These are phyloP conservation scores for Claviceps fusiformis DNA, from an alignment of 2,329 filamentous ascomycete genomes.

Conservation along the genomic window DNA sequence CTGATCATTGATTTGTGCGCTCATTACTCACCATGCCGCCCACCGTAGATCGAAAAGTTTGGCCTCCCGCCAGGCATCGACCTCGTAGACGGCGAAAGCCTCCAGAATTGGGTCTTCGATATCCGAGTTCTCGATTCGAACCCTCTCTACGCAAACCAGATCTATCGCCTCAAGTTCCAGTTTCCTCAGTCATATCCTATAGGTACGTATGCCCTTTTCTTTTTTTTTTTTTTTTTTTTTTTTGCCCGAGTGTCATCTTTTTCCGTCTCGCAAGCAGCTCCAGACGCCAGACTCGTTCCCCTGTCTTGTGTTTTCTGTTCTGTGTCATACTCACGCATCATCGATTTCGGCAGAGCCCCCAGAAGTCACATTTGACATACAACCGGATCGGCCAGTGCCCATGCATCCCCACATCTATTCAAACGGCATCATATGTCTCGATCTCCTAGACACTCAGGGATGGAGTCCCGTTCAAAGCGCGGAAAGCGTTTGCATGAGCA, in stretches of 20 bases:
- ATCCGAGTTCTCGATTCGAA: slow-evolving; percentile 83
- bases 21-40: slow-evolving; percentile 8
- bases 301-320: not conserved
- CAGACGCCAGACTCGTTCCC: not conserved
- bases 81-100: slow-evolving; percentile 67
- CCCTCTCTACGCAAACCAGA: slow-evolving; percentile 69
- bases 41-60: slow-evolving; percentile 35
- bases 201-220: slow-evolving; percentile 54
- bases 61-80: slow-evolving; percentile 56
- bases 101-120: slow-evolving; percentile 73
- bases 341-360: slow-evolving; percentile 55
- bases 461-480: slow-evolving; percentile 98
- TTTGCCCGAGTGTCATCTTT: no score
- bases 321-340: not conserved
- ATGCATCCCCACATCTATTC: slow-evolving; percentile 97
- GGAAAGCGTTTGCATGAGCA: slow-evolving; percentile 90
- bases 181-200: slow-evolving; percentile 84
- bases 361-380: slow-evolving; percentile 75
- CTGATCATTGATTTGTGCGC: not conserved
- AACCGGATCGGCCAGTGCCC: slow-evolving; percentile 56
- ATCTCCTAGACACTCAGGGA: slow-evolving; percentile 73
- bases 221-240: no score
- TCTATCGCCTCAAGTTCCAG: slow-evolving; percentile 73
- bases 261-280: not conserved
- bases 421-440: slow-evolving; percentile 96